Conservation (phyloP, 768 basidiomycete species). For the Mycena rebaudengoi region DNA sequence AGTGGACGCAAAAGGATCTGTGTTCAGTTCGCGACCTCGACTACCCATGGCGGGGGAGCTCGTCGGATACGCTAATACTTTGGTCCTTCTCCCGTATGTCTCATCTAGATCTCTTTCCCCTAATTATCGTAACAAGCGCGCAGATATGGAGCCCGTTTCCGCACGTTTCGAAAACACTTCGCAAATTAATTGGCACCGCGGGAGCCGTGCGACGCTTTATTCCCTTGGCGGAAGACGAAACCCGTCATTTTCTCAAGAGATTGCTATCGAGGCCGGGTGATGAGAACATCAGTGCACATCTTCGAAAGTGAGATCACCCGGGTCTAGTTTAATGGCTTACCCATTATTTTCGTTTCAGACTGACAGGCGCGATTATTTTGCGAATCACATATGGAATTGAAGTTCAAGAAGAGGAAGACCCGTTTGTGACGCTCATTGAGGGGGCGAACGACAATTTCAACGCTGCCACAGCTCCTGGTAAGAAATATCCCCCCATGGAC, state of each 20-base stretch:
- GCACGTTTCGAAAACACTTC: constrained; percentile 54
- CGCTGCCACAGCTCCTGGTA: constrained; percentile 55
- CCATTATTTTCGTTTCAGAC: constrained; percentile 35
- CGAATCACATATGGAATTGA: constrained; percentile 65
- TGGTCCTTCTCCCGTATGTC: constrained; percentile 48
- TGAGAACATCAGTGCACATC: constrained; percentile 39
- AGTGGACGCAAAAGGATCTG: constrained; percentile 55
- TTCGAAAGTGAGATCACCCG: constrained; percentile 58
- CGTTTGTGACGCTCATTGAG: constrained; percentile 61
- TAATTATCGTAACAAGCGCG: neutral
- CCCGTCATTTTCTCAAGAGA: constrained; percentile 46
- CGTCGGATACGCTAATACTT: constrained; percentile 54
- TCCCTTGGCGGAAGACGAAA: constrained; percentile 45
- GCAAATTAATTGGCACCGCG: constrained; percentile 50
- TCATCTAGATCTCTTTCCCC: no score
- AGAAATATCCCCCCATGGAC: no score
- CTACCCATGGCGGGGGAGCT: constrained; percentile 62
- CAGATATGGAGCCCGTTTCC: constrained; percentile 51
- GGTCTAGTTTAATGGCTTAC: neutral
- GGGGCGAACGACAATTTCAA: constrained; percentile 62
- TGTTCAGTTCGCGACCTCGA: constrained; percentile 58
- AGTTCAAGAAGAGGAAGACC: constrained; percentile 60
- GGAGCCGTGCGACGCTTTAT: constrained; percentile 38
- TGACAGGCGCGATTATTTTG: constrained; percentile 63
- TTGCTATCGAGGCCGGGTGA: constrained; percentile 38